Evolutionary conservation across 352 stramenopile genomes (phyloP).

Genomic region (Globisporangium alternatum): DNA sequence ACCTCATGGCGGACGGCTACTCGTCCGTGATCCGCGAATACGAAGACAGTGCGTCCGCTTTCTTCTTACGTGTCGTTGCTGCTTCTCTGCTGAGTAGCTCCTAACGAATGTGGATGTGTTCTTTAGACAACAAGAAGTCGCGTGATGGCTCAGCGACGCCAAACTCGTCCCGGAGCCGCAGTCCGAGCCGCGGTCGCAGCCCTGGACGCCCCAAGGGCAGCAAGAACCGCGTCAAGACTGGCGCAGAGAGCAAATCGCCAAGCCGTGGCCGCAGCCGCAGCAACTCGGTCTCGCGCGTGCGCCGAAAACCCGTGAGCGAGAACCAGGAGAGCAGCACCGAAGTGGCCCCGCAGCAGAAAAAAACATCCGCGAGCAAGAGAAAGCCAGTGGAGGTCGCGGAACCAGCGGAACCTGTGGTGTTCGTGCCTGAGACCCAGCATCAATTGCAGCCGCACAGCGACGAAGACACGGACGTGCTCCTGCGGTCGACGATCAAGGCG

Average conservation of each 20-base stretch:
- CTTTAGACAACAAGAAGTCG: constrained; percentile 54
- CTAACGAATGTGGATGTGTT: background rate
- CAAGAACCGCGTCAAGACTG: constrained; percentile 22
- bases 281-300: constrained; percentile 47
- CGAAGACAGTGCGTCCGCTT: constrained; percentile 46
- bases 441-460: constrained; percentile 36
- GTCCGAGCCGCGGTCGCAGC: constrained; percentile 45
- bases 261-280: constrained; percentile 60
- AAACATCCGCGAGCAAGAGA: background rate
- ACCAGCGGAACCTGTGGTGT: background rate
- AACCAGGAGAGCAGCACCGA: constrained; percentile 11
- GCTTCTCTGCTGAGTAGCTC: background rate
- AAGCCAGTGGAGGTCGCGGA: constrained; percentile 16
- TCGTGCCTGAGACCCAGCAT: constrained; percentile 22
- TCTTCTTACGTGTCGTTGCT: background rate
- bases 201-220: constrained; percentile 21
- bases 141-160: constrained; percentile 26
- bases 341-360: background rate
- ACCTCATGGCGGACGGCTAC: constrained; percentile 77
- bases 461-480: constrained; percentile 42
- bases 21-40: constrained; percentile 65
- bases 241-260: constrained; percentile 25
- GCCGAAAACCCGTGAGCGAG: constrained; percentile 12
- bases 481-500: constrained; percentile 48
- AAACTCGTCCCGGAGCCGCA: constrained; percentile 25